A percentile compares a stretch with the other conserved stretches of the same genome.
These are phyloP conservation scores for Ceratobasidium sp. DNA, from an alignment of 1,284 basidiomycete species.

Conservation along the genomic window DNA sequence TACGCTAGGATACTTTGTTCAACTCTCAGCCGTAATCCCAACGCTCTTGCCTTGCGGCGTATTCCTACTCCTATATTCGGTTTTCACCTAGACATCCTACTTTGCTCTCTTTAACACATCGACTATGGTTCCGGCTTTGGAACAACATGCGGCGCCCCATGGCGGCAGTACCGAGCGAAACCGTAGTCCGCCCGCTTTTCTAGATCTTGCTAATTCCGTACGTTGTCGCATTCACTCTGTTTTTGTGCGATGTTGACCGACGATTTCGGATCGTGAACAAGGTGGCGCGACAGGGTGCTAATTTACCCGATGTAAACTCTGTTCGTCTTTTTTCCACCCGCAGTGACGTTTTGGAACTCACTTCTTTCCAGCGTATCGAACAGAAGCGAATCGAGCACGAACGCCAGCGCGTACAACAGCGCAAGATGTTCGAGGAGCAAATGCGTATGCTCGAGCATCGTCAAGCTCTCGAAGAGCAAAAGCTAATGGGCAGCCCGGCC, in stretches of 20 bases:
- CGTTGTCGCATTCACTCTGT: slow-evolving; percentile 56
- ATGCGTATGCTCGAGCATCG: slow-evolving; percentile 92
- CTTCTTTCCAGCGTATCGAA: slow-evolving; percentile 77
- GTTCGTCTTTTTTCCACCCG: slow-evolving; percentile 62
- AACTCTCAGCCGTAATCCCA: slow-evolving; percentile 19
- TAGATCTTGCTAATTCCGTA: slow-evolving; percentile 91
- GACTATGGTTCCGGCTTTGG: slow-evolving; percentile 38
- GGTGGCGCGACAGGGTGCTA: slow-evolving; percentile 85
- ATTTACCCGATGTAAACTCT: slow-evolving; percentile 83
- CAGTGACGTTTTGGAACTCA: slow-evolving; percentile 11
- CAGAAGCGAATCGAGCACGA: slow-evolving; percentile 93
- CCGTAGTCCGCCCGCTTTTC: slow-evolving; percentile 87
- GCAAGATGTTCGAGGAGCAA: slow-evolving; percentile 92
- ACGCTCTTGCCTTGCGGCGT: slow-evolving; percentile 2
- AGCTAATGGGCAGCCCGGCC: slow-evolving; percentile 66
- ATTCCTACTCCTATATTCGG: slow-evolving; percentile 14
- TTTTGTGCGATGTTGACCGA: slow-evolving; percentile 49
- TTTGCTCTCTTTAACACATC: slow-evolving; percentile 5
- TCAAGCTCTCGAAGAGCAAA: slow-evolving; percentile 78
- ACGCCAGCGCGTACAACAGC: slow-evolving; percentile 83
- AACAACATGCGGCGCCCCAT: slow-evolving; percentile 21
- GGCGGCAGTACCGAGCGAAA: slow-evolving; percentile 67
- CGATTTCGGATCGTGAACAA: slow-evolving; percentile 54
- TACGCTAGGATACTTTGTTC: slow-evolving; percentile 33
- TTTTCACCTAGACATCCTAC: not conserved